These are phyloP conservation scores for Penicillium sp. DNA, from an alignment of 2,329 filamentous ascomycete species.

Conservation along the genomic window DNA sequence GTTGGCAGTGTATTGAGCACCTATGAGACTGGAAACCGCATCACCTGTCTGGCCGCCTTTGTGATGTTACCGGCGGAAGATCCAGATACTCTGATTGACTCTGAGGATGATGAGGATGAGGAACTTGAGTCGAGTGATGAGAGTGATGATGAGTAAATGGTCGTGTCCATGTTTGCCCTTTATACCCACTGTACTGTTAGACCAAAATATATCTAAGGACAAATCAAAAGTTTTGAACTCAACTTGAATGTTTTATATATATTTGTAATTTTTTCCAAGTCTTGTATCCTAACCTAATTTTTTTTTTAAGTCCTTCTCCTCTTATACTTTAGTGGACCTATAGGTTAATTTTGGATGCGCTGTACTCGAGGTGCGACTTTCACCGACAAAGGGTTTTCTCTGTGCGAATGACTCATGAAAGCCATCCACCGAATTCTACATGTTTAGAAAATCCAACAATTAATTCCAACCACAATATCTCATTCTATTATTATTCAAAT, in stretches of 20 bases:
- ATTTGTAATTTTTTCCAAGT: too few relatives aligned
- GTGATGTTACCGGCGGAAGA: constrained; percentile 68
- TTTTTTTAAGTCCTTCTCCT: too few relatives aligned
- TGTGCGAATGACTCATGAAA: constrained; percentile 1
- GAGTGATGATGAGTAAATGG: constrained; percentile 27
- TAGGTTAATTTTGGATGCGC: background rate
- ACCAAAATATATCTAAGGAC: constrained; percentile 2
- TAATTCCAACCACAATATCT: background rate
- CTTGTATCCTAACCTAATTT: too few relatives aligned
- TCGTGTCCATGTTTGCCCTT: constrained; percentile 11
- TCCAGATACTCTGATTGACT: constrained; percentile 60
- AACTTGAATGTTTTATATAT: too few relatives aligned
- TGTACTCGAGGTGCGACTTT: background rate
- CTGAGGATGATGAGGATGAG: constrained; percentile 52
- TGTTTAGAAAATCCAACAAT: background rate
- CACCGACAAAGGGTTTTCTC: background rate
- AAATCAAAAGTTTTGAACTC: background rate
- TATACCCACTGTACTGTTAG: constrained; percentile 28
- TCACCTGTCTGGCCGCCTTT: constrained; percentile 86
- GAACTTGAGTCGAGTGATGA: constrained; percentile 32
- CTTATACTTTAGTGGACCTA: background rate
- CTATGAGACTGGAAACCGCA: constrained; percentile 82
- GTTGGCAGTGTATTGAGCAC: constrained; percentile 70
- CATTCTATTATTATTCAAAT: background rate
- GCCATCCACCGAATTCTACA: background rate